Evolutionary conservation across 1,284 basidiomycete genomes (phyloP).

Genomic region (Hymenochaete sp.): DNA sequence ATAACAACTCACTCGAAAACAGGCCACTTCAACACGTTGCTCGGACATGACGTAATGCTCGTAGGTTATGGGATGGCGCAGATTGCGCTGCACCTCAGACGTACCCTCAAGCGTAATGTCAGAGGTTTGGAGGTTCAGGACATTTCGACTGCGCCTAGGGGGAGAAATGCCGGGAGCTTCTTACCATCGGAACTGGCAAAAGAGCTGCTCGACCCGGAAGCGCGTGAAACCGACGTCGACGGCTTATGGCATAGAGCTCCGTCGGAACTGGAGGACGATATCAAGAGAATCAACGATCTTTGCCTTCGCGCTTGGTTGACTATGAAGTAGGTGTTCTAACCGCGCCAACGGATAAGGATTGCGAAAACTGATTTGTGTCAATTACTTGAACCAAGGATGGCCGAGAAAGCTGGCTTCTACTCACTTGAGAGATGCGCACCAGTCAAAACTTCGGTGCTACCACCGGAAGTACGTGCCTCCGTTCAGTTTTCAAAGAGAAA

Average conservation of each 20-base stretch:
- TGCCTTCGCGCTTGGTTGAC: slow-evolving; percentile 32
- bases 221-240: slow-evolving; percentile 22
- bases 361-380: neutral
- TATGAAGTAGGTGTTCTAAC: slow-evolving; percentile 26
- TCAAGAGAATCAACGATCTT: slow-evolving; percentile 21
- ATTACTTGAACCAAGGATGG: neutral
- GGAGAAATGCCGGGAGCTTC: slow-evolving; percentile 25
- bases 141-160: slow-evolving; percentile 19
- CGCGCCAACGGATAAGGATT: neutral
- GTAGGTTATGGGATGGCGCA: slow-evolving; percentile 29
- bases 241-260: slow-evolving; percentile 25
- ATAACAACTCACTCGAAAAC: too few species aligned
- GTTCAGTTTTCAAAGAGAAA: neutral
- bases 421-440: neutral
- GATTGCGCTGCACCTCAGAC: slow-evolving; percentile 24
- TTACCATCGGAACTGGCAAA: too few species aligned
- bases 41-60: slow-evolving; percentile 18
- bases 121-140: slow-evolving; percentile 28
- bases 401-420: neutral
- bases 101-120: slow-evolving; percentile 22
- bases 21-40: too few species aligned
- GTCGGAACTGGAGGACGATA: slow-evolving; percentile 14
- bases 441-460: neutral
- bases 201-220: slow-evolving; percentile 16
- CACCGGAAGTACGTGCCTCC: neutral